phyloP scores from a whole-genome alignment of 192 early-diverging fungal genomes.

The Cetraspora pellucida region DNA sequence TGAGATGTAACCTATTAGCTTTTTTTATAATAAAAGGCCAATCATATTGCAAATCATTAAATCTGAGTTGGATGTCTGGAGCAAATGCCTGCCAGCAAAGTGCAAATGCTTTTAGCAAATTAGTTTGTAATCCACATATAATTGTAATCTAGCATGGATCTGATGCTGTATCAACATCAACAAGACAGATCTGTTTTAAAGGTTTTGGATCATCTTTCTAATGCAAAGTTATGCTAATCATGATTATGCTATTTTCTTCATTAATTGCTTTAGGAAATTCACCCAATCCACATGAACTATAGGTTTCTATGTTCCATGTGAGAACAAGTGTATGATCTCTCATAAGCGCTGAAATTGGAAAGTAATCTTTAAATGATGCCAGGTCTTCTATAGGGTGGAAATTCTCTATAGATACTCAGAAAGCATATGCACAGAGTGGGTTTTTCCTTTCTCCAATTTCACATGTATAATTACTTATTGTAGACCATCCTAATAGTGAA shows the following conservation, averaged over 20 bases:
- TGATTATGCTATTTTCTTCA: neutral
- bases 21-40: slow-evolving; percentile 17
- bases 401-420: slow-evolving; percentile 11
- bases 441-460: neutral
- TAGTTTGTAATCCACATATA: slow-evolving; percentile 7
- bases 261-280: neutral
- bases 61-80: slow-evolving; percentile 1
- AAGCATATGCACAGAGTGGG: slow-evolving; percentile 5
- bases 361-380: neutral
- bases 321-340: neutral
- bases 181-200: neutral
- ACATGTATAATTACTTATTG: neutral
- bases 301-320: slow-evolving; percentile 9
- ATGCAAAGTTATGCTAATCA: slow-evolving; percentile 1
- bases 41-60: slow-evolving; percentile 16
- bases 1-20: neutral
- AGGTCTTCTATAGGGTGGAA: neutral
- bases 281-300: too few relatives aligned
- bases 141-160: slow-evolving; percentile 15
- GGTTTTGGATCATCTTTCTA: slow-evolving; percentile 10
- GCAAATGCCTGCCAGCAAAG: slow-evolving; percentile 17
- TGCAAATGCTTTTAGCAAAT: slow-evolving; percentile 20
- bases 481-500: neutral
- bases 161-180: neutral
- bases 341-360: neutral